A percentile compares a stretch with the other conserved stretches of the same genome.
phyloP scores from a whole-genome alignment of 306 rosid genomes.

The Vigna hirtella region DNA sequence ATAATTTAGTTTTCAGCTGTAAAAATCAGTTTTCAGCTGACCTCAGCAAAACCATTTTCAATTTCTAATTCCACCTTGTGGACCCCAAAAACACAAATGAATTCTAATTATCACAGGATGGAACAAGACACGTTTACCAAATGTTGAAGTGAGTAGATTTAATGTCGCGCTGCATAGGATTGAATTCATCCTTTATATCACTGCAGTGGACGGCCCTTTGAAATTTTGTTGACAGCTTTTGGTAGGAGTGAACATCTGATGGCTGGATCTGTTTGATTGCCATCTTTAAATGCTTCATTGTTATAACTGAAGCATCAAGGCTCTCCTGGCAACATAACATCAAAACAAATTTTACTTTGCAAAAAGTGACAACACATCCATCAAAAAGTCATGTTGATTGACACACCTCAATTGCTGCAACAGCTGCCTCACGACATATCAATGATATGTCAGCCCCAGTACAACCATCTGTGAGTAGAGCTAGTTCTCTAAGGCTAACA shows the following conservation, averaged over 20 bases:
- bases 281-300: slow-evolving; percentile 72
- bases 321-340: slow-evolving; percentile 64
- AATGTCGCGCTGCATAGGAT: slow-evolving; percentile 39
- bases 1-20: slow-evolving; percentile 14
- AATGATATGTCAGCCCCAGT: slow-evolving; percentile 91
- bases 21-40: slow-evolving; percentile 26
- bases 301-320: slow-evolving; percentile 67
- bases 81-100: slow-evolving; percentile 33
- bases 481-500: slow-evolving; percentile 67
- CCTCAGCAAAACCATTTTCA: slow-evolving; percentile 9
- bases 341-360: slow-evolving; percentile 21
- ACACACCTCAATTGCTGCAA: slow-evolving; percentile 87
- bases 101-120: slow-evolving; percentile 11
- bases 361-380: slow-evolving; percentile 25
- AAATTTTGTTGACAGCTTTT: slow-evolving; percentile 68
- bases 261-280: slow-evolving; percentile 74
- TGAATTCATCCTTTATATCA: slow-evolving; percentile 50
- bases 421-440: slow-evolving; percentile 85
- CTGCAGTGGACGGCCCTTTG: slow-evolving; percentile 69
- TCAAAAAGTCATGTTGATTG: slow-evolving; percentile 14
- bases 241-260: slow-evolving; percentile 66
- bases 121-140: slow-evolving; percentile 54
- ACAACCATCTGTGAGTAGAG: slow-evolving; percentile 68
- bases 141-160: slow-evolving; percentile 44
- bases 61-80: slow-evolving; percentile 16